Base-by-base conservation (phyloP, 2,329 filamentous ascomycete species). In the Pezicula carpinea region DNA sequence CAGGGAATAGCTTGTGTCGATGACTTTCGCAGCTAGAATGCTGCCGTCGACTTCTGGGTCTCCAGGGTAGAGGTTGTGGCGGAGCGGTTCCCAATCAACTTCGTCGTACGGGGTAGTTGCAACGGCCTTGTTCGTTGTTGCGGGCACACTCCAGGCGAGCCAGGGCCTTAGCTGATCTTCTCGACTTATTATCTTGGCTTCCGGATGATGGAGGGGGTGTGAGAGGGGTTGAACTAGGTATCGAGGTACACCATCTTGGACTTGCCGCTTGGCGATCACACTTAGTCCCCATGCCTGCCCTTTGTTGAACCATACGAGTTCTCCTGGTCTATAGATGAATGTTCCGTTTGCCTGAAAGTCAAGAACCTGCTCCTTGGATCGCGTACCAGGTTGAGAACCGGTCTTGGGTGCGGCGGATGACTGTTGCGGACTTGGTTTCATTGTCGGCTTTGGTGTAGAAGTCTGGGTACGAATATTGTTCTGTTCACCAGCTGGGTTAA, bases 111-210 rank as follows among this genome's bases (percentile, higher is more conserved):
- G 64, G 3, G 70, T 57, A 17, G 55, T 51, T 3, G 66, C 70
- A 3, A 81, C 59, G 8, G 56, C 62, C 13, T 59, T 53, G 46
- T 72, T 68, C 2, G 74, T 78, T 46, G 72, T 75, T n/a, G 55
- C 58, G 1, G 77, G 77, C 11, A 76, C 71, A 43, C 72, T 77
- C 77, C 76, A 80, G 1, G 77, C 76, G 22, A 80, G 67, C 76
- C 76, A 81, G 0, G 77, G 77, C 32, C 77, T 69, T 32, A 80
- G 64, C 11, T 67, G 59, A 4, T 60, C 57, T 44, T 76, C 67
- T 10, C 68, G 58, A 2, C 67, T 65, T 18, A 76, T 70, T 10
- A 72, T 64, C 38, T 73, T 66, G 4, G 65, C 57, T 21, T 62
- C 55, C 10, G 66, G 65, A 18, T 69, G 56, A 7, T 64, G 56